Evolutionary conservation across 805 yeast genomes (phyloP).

Genomic region (Candida mattraensis): DNA sequence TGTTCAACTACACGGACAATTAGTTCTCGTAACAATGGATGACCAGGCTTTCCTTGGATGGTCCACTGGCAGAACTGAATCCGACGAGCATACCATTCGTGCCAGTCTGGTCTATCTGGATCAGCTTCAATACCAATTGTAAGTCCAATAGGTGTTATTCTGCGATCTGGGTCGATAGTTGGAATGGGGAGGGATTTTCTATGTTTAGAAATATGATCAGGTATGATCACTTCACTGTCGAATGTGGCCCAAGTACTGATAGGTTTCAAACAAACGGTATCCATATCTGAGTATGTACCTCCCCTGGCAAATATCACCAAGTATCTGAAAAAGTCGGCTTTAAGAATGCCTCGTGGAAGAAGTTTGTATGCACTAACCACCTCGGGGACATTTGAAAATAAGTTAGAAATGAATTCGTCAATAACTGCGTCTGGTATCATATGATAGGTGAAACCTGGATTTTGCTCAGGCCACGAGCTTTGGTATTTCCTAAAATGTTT

Average conservation of each 20-base stretch:
- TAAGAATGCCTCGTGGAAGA: slow-evolving; percentile 78
- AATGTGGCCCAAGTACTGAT: slow-evolving; percentile 72
- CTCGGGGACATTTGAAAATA: slow-evolving; percentile 72
- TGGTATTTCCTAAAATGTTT: slow-evolving; percentile 48
- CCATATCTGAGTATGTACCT: slow-evolving; percentile 91
- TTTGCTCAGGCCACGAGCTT: slow-evolving; percentile 61
- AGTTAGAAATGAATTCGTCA: slow-evolving; percentile 53
- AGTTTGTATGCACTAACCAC: slow-evolving; percentile 71
- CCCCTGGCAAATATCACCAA: slow-evolving; percentile 86
- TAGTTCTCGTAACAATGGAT: slow-evolving; percentile 81
- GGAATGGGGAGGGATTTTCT: slow-evolving; percentile 8
- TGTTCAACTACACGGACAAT: slow-evolving; percentile 75
- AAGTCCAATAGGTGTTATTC: slow-evolving; percentile 57
- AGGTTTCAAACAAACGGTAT: slow-evolving; percentile 75
- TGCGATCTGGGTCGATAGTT: slow-evolving; percentile 25
- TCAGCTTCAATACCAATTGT: slow-evolving; percentile 95
- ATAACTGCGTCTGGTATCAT: slow-evolving; percentile 63
- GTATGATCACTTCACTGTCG: slow-evolving; percentile 26
- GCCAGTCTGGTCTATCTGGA: slow-evolving; percentile 95
- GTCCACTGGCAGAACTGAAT: slow-evolving; percentile 98
- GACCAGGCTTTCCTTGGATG: slow-evolving; percentile 84
- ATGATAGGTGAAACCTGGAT: slow-evolving; percentile 68
- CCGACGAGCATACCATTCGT: slow-evolving; percentile 87
- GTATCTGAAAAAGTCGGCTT: slow-evolving; percentile 93
- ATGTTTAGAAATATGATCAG: slow-evolving; percentile 6